Evolutionary conservation across 2,329 filamentous ascomycete genomes (phyloP).

Genomic region (Pyricularia grisea): DNA sequence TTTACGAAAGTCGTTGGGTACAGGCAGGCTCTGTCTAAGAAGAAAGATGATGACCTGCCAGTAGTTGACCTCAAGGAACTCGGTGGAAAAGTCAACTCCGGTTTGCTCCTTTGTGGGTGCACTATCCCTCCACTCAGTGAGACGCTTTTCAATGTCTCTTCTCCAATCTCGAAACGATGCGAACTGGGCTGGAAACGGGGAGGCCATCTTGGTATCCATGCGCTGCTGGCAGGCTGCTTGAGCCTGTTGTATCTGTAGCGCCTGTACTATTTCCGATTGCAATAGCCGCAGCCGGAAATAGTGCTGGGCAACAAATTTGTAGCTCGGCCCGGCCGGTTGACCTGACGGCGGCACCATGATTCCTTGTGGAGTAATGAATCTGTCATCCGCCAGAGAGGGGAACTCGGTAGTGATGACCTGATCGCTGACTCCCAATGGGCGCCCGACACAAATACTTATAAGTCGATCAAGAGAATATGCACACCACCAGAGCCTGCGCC

Average conservation of each 20-base stretch:
- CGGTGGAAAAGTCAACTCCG: constrained; percentile 78
- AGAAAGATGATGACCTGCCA: constrained; percentile 97
- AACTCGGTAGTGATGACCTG: constrained; percentile 94
- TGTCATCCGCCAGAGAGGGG: constrained; percentile 79
- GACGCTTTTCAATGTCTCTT: constrained; percentile 71
- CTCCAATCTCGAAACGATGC: constrained; percentile 84
- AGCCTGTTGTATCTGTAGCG: constrained; percentile 85
- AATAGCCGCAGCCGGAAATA: constrained; percentile 83
- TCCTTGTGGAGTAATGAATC: constrained; percentile 69
- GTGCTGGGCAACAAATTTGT: constrained; percentile 85
- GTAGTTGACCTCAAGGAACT: constrained; percentile 91
- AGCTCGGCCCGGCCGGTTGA: constrained; percentile 58
- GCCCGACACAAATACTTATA: constrained; percentile 85
- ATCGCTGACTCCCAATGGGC: constrained; percentile 92
- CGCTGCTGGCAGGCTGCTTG: constrained; percentile 64
- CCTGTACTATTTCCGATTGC: constrained; percentile 91
- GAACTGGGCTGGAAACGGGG: constrained; percentile 76
- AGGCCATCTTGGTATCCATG: constrained; percentile 70
- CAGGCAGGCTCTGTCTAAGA: constrained; percentile 81
- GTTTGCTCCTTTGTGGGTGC: constrained; percentile 71
- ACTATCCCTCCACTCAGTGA: constrained; percentile 79
- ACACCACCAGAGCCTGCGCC: constrained; percentile 90
- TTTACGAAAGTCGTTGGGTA: constrained; percentile 74
- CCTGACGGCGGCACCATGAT: constrained; percentile 44
- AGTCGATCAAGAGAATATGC: constrained; percentile 93